phyloP scores from a whole-genome alignment of 2,329 filamentous ascomycete genomes.

The Aureobasidium leucospermi region DNA sequence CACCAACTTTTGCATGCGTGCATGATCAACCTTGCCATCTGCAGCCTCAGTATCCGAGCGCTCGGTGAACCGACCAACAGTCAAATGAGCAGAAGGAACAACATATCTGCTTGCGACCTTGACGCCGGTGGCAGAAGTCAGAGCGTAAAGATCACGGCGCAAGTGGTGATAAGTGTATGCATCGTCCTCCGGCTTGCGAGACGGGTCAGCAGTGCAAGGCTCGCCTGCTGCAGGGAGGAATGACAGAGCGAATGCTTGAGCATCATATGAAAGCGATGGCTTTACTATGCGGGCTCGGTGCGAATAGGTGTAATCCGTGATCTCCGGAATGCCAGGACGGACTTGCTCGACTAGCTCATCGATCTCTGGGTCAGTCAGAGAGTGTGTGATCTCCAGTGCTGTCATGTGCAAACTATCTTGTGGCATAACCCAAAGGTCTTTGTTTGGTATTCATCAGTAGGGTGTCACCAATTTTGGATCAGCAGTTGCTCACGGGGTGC shows the following conservation, averaged over 20 bases:
- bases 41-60: slow-evolving; percentile 48
- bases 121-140: slow-evolving; percentile 56
- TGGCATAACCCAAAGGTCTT: slow-evolving; percentile 84
- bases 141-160: slow-evolving; percentile 65
- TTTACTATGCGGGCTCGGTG: slow-evolving; percentile 72
- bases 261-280: slow-evolving; percentile 76
- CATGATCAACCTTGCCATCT: slow-evolving; percentile 39
- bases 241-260: slow-evolving; percentile 76
- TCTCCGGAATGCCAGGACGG: slow-evolving; percentile 45
- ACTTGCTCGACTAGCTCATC: slow-evolving; percentile 53
- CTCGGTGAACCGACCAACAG: slow-evolving; percentile 71
- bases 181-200: slow-evolving; percentile 45
- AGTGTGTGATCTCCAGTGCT: slow-evolving; percentile 75
- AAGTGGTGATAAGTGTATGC: slow-evolving; percentile 85
- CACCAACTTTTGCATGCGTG: slow-evolving; percentile 59
- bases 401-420: slow-evolving; percentile 74
- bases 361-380: slow-evolving; percentile 63
- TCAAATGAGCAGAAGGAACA: slow-evolving; percentile 84
- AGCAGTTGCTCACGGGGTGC: slow-evolving; percentile 57
- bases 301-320: slow-evolving; percentile 58
- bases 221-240: slow-evolving; percentile 64
- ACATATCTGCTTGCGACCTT: slow-evolving; percentile 72
- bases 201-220: slow-evolving; percentile 16
- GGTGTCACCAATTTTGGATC: not conserved
- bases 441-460: not conserved